Conservation (phyloP, 139 green algal genomes). For the Coelastrella sp. region DNA sequence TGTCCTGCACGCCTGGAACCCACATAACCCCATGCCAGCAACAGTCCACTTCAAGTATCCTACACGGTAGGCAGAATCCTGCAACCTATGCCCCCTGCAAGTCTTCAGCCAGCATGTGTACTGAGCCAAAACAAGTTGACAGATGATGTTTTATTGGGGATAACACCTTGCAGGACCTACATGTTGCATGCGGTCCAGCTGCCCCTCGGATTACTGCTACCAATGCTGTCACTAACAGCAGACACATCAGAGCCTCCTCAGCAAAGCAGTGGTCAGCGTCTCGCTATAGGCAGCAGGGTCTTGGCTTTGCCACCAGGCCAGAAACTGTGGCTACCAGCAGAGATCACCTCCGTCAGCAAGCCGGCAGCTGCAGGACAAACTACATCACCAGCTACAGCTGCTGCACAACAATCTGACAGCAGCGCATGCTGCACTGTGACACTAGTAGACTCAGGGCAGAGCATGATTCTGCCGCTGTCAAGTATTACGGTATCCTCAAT, state of each 20-base stretch:
- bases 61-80: neutral
- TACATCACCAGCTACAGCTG: constrained; percentile 12
- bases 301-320: neutral
- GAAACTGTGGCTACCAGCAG: constrained; percentile 24
- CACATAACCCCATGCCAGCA: neutral
- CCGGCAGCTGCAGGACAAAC: neutral
- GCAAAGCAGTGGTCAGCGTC: constrained; percentile 3
- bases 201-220: constrained; percentile 2
- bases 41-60: constrained; percentile 14
- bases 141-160: neutral
- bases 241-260: neutral
- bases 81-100: no score
- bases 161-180: neutral
- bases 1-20: neutral
- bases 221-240: neutral
- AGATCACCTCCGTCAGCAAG: constrained; percentile 15
- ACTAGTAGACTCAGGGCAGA: neutral
- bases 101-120: neutral
- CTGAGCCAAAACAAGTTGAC: neutral
- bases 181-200: constrained; percentile 36
- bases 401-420: neutral
- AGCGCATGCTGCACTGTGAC: constrained; percentile 2
- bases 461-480: neutral
- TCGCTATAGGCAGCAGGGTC: constrained; percentile 16
- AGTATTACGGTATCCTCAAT: neutral